These are phyloP conservation scores for Pythium myriotylum DNA, from an alignment of 352 stramenopile genomes.

Conservation along the genomic window DNA sequence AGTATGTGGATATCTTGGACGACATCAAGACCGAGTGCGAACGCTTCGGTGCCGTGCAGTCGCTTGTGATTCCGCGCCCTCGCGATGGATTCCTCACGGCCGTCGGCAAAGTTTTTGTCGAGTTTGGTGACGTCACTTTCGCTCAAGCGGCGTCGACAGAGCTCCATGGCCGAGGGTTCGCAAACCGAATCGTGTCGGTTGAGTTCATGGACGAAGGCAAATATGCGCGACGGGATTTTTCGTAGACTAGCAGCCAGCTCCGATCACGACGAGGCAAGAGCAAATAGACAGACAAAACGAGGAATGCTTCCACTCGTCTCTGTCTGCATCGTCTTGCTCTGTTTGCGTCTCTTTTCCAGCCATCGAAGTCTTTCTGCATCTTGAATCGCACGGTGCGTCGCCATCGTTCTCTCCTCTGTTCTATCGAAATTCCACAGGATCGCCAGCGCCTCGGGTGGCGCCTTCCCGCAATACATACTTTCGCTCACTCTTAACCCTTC, in stretches of 20 bases:
- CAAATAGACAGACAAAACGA: constrained; percentile 8
- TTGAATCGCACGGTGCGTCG: not conserved
- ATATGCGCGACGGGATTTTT: constrained; percentile 82
- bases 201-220: constrained; percentile 89
- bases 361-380: too few species aligned
- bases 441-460: too few species aligned
- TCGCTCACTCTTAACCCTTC: constrained; percentile 2
- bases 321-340: constrained; percentile 2
- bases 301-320: not conserved
- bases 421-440: not conserved
- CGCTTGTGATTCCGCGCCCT: constrained; percentile 76
- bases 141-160: constrained; percentile 84
- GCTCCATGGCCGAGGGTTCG: constrained; percentile 93
- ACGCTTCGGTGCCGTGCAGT: constrained; percentile 81
- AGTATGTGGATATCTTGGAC: constrained; percentile 95
- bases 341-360: constrained; percentile 1
- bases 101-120: constrained; percentile 90
- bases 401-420: not conserved
- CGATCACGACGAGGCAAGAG: not conserved
- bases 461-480: not conserved
- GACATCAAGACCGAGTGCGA: constrained; percentile 97
- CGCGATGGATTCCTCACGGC: constrained; percentile 58
- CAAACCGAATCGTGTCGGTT: constrained; percentile 89
- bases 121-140: constrained; percentile 87
- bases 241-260: constrained; percentile 30